phyloP scores from a whole-genome alignment of 2,329 filamentous ascomycete species.

The Thelonectria rubi region DNA sequence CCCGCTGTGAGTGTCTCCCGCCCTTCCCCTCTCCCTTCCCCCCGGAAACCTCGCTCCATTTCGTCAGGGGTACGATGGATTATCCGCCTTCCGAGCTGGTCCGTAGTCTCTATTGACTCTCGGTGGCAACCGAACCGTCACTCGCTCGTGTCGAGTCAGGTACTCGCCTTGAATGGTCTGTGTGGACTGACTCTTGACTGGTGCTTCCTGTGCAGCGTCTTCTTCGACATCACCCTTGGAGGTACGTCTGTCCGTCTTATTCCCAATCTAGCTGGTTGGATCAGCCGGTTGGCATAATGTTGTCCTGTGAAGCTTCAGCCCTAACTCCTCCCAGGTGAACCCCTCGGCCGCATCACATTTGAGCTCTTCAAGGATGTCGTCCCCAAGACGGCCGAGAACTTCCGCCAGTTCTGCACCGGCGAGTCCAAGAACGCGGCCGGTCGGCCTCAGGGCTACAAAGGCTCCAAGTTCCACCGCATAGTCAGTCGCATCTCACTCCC shows the following conservation, averaged over 20 bases:
- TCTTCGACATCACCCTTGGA: conserved; percentile 83
- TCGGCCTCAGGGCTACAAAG: conserved; percentile 91
- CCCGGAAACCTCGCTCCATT: background rate
- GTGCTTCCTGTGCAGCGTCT: conserved; percentile 57
- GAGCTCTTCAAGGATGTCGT: conserved; percentile 88
- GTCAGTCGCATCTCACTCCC: conserved; percentile 60
- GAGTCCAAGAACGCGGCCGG: conserved; percentile 83
- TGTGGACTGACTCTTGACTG: conserved; percentile 38
- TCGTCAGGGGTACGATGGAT: conserved; percentile 13
- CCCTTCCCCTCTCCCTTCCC: background rate
- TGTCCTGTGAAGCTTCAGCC: background rate
- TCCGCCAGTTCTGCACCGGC: conserved; percentile 95
- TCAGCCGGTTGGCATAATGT: no score
- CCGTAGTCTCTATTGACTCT: background rate
- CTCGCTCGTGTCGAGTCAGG: background rate
- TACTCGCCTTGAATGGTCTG: conserved; percentile 12
- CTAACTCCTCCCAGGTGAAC: conserved; percentile 68
- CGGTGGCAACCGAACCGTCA: conserved; percentile 24
- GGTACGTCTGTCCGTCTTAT: conserved; percentile 55
- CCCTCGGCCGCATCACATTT: conserved; percentile 86
- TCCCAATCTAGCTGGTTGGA: background rate
- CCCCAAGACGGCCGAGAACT: conserved; percentile 93
- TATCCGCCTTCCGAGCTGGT: conserved; percentile 5
- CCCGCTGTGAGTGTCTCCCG: conserved; percentile 53
- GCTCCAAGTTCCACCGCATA: conserved; percentile 91